Percentiles rank a stretch among this genome's conserved stretches.
phyloP scores from a whole-genome alignment of 306 rosid genomes.

The Abrus pulchellus region DNA sequence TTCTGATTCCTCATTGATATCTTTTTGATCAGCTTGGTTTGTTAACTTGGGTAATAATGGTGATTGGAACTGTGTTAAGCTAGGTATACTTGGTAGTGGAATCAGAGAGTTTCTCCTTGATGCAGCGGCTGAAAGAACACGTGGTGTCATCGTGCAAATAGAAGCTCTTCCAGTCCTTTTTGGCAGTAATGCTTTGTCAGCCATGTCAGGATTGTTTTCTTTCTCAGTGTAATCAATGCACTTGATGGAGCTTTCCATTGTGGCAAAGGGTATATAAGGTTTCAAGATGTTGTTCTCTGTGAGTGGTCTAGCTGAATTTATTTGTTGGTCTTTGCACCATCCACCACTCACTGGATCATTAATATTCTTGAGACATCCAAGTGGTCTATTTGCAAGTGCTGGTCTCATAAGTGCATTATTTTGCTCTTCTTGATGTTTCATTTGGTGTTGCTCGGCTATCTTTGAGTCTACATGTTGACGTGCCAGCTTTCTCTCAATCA shows the following conservation, averaged over 20 bases:
- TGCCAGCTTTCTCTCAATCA: conserved; percentile 93
- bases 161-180: conserved; percentile 84
- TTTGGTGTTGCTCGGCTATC: conserved; percentile 91
- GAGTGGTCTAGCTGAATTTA: conserved; percentile 61
- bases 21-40: conserved; percentile 60
- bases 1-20: conserved; percentile 60
- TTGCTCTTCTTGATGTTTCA: conserved; percentile 78
- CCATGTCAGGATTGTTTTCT: conserved; percentile 84
- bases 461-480: conserved; percentile 93
- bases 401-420: conserved; percentile 56
- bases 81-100: conserved; percentile 74
- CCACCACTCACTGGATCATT: conserved; percentile 52
- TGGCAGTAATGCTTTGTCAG: conserved; percentile 61
- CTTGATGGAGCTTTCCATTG: conserved; percentile 65
- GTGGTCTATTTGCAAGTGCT: conserved; percentile 58
- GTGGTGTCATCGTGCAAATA: conserved; percentile 68
- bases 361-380: conserved; percentile 64
- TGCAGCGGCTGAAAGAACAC: conserved; percentile 58
- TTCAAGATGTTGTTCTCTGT: conserved; percentile 67
- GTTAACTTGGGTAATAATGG: conserved; percentile 58
- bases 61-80: conserved; percentile 59
- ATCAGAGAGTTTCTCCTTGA: conserved; percentile 90
- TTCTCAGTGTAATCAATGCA: conserved; percentile 73
- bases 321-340: conserved; percentile 63
- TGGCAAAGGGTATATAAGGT: conserved; percentile 58